Base-by-base conservation (phyloP, 169 alveolate genomes). In the Neospora caninum region DNA sequence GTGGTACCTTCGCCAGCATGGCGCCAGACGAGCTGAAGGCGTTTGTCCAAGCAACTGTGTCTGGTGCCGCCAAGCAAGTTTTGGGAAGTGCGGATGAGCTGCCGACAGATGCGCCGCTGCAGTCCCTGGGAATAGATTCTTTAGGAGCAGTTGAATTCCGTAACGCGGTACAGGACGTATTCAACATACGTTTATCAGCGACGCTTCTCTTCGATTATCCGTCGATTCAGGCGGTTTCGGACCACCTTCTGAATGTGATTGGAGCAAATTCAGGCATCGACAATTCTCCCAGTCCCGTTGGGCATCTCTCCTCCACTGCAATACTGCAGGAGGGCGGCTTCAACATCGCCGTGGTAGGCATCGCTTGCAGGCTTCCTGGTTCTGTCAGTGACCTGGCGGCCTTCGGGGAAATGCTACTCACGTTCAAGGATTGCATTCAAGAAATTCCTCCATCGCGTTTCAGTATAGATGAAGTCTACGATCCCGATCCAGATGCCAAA, bases 71-170 rank as follows among this genome's bases (percentile, higher is more conserved):
- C 49, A 22, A n/a, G 36, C 53, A 70, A 31, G 54, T 45, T 10
- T 54, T 91, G 4, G 34, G 94, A 58, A 20, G 34, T 20, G 88
- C 38, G 20, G 82, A 38, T 18, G 53, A 36, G 6, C 94, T 92
- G 4, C 78, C 39, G 31, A n/a, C 49, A 36, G 91, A 91, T 43
- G 36, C 96, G 20, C 96, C 97, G 0, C 34, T 96, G 93, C 82
- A 94, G 89, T 97, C 94, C 53, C 88, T 96, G 80, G 97, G 97
- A 39, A 64, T 96, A 27, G 97, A 96, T 70, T 96, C 97, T 42
- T 49, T 96, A 54, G 96, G 96, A 0, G 97, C 97, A 16, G 97
- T 96, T 18, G 97, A 95, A 88, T 96, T 96, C 88, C 93, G 97
- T 39, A 95, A 96, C 73, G 82, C 94, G 16, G 91, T 96, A 34